Conservation (phyloP, 75 land plant genomes). For the Larix kaempferi region DNA sequence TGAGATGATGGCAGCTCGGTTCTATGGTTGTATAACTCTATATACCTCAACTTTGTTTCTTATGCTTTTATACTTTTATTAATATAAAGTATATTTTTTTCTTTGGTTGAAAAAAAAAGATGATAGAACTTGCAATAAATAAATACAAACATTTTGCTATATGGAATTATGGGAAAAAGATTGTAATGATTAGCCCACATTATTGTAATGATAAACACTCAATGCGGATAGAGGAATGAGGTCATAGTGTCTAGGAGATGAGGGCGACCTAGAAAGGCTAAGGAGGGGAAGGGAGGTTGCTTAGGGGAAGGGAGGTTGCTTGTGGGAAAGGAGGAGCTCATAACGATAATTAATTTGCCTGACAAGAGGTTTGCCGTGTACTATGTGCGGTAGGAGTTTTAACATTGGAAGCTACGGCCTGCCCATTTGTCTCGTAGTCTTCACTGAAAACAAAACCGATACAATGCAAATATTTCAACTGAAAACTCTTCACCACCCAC, state of each 20-base stretch:
- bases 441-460: background rate
- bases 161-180: too few species aligned
- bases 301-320: constrained; percentile 3
- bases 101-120: too few species aligned
- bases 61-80: too few species aligned
- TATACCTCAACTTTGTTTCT: too few species aligned
- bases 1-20: too few species aligned
- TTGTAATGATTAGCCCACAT: too few species aligned
- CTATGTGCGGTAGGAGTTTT: constrained; percentile 1
- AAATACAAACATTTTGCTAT: too few species aligned
- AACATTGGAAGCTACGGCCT: background rate
- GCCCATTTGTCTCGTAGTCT: constrained; percentile 1
- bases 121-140: too few species aligned
- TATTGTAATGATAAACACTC: too few species aligned
- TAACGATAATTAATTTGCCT: background rate
- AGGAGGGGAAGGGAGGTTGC: background rate
- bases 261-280: background rate
- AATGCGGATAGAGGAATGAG: too few species aligned
- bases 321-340: constrained; percentile 1
- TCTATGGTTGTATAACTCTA: too few species aligned
- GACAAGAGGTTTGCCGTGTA: constrained; percentile 3
- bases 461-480: background rate
- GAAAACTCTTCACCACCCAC: background rate
- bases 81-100: too few species aligned
- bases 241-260: background rate